Evolutionary conservation across 108 stramenopile species (phyloP).

Genomic region (Cyclotella choctawhatcheeana): DNA sequence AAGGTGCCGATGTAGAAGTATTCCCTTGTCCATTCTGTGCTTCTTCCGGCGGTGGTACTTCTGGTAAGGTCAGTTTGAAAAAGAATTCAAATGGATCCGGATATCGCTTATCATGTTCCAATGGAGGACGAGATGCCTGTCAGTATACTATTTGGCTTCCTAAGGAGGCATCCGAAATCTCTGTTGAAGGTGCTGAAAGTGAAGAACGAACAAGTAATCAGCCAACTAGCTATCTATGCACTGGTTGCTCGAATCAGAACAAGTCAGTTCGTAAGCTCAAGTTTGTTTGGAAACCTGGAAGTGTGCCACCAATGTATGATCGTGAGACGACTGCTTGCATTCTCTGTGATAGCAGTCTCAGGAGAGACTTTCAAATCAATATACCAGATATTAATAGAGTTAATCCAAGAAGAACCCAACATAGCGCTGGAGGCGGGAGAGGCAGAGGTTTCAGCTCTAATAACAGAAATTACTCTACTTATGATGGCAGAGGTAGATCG

Average conservation of each 20-base stretch:
- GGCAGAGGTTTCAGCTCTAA: constrained; percentile 16
- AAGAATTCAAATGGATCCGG: constrained; percentile 54
- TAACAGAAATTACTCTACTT: constrained; percentile 17
- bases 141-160: constrained; percentile 79
- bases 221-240: constrained; percentile 34
- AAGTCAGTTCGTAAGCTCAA: constrained; percentile 62
- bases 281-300: constrained; percentile 80
- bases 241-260: constrained; percentile 52
- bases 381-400: constrained; percentile 76
- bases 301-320: constrained; percentile 84
- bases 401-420: constrained; percentile 36
- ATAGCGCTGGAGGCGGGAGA: constrained; percentile 25
- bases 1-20: constrained; percentile 70
- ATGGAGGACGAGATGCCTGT: constrained; percentile 61
- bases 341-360: constrained; percentile 76
- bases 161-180: constrained; percentile 55
- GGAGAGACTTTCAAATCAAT: constrained; percentile 65
- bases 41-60: constrained; percentile 8
- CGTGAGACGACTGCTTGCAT: constrained; percentile 64
- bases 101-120: constrained; percentile 69
- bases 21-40: constrained; percentile 84
- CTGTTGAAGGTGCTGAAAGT: constrained; percentile 43
- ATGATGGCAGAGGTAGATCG: constrained; percentile 13
- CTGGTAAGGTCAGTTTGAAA: constrained; percentile 60
- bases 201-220: constrained; percentile 25